Evolutionary conservation across 2,329 filamentous ascomycete genomes (phyloP), one percentile per base, ranked within the genome.

Genomic region (Chaetomiaceae sp.): DNA sequence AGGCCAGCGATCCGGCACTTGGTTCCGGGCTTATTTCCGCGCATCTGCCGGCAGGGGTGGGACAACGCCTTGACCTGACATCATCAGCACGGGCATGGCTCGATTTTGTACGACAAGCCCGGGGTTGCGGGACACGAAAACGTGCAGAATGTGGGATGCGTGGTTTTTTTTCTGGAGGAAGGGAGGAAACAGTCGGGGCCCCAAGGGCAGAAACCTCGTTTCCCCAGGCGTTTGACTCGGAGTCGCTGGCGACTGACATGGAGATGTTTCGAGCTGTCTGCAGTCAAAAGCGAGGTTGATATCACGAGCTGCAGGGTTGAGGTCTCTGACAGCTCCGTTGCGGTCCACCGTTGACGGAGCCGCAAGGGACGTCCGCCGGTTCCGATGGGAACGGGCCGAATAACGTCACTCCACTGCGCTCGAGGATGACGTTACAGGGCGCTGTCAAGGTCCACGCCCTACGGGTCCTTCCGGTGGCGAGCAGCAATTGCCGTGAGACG

Each of bases 361-460:
- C 49, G 49, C 39, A 48, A 45, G 31, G n/a, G 27, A 27, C 34
- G 48, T 52, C 55, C 55, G 53, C 48, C 29, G 50, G 44, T 43
- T 55, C 55, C 51, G 47, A 33, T 52, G 47, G 39, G 43, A 51
- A 56, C 47, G 51, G 53, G 34, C 51, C 51, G 48, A 53, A 58
- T 49, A 55, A 59, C 51, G 51, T 53, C 54, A 56, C 55, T 50
- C 53, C 47, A 49, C 54, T 6, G 36, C 33, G 12, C 25, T 14
- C 42, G 40, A 33, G 8, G 23, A 56, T 59, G 56, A 56, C 56
- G 53, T 47, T 48, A 46, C 9, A 22, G 20, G 22, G 17, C 33
- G 20, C 38, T 7, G 12, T 44, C 19, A n/a, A 14, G 46, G 22
- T 22, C 46, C 51, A 39, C 19, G 39, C 27, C 25, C 20, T 31